A percentile compares a stretch with the other conserved stretches of the same genome.
Conservation (phyloP, 139 green algal species). For the Choricystis sp. region DNA sequence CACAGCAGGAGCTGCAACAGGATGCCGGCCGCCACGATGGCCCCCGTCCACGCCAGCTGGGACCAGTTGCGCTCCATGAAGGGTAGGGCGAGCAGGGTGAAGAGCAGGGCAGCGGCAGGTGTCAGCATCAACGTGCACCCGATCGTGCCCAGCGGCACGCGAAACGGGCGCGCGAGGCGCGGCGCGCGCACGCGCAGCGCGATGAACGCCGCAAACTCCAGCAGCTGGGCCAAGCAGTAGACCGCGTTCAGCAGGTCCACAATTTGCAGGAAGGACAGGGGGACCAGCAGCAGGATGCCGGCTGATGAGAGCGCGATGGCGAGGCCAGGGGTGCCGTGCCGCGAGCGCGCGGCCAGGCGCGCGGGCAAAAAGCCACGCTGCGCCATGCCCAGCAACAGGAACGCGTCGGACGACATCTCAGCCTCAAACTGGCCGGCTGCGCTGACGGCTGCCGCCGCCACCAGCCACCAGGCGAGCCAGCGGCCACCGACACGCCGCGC, state of each 20-base stretch:
- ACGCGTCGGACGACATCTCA: slow-evolving; percentile 88
- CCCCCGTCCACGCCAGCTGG: slow-evolving; percentile 29
- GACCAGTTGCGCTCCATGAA: slow-evolving; percentile 13
- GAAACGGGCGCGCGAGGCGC: slow-evolving; percentile 24
- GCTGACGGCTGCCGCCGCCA: slow-evolving; percentile 62
- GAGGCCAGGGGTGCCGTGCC: slow-evolving; percentile 69
- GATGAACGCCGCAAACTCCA: slow-evolving; percentile 91
- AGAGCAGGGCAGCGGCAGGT: slow-evolving; percentile 52
- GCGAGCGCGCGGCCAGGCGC: slow-evolving; percentile 28
- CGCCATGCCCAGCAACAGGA: slow-evolving; percentile 86
- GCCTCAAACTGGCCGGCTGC: slow-evolving; percentile 91
- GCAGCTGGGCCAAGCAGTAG: slow-evolving; percentile 87
- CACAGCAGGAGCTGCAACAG: slow-evolving; percentile 52
- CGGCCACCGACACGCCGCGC: slow-evolving; percentile 57
- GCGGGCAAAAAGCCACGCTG: slow-evolving; percentile 84
- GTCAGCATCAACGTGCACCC: slow-evolving; percentile 57
- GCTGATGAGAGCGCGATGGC: slow-evolving; percentile 34
- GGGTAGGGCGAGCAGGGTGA: slow-evolving; percentile 39
- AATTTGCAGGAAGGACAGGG: slow-evolving; percentile 59
- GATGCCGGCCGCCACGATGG: slow-evolving; percentile 27
- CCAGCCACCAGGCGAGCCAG: slow-evolving; percentile 72
- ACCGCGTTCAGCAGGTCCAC: slow-evolving; percentile 86
- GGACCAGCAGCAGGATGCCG: background rate
- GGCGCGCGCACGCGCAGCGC: slow-evolving; percentile 49
- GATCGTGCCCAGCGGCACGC: slow-evolving; percentile 60